Evolutionary conservation across 1,284 basidiomycete genomes (phyloP).

Genomic region (Erythrobasidium hasegawianum): DNA sequence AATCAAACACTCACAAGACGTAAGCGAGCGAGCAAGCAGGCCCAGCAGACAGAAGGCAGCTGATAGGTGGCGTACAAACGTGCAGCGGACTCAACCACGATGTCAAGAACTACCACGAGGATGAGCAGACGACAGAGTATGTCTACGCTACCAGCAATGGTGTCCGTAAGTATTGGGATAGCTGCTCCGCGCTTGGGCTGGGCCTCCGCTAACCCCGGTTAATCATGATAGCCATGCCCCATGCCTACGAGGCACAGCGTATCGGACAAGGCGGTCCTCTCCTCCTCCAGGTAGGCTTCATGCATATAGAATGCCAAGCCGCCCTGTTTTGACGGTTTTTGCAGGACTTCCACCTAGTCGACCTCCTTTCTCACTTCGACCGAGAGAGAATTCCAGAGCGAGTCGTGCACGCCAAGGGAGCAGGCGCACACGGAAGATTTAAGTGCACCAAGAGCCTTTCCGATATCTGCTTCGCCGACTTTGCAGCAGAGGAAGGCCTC

Average conservation of each 20-base stretch:
- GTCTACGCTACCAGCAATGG: slow-evolving; percentile 34
- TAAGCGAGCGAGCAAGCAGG: neutral
- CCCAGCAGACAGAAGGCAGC: neutral
- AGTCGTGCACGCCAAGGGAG: slow-evolving; percentile 81
- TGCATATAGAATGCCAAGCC: slow-evolving; percentile 66
- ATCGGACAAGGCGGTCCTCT: slow-evolving; percentile 72
- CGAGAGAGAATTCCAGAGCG: slow-evolving; percentile 94
- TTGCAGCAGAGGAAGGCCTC: slow-evolving; percentile 69
- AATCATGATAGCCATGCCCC: slow-evolving; percentile 40
- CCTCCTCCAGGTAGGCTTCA: slow-evolving; percentile 83
- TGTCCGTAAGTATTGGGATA: slow-evolving; percentile 27
- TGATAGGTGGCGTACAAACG: neutral
- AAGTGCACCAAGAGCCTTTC: slow-evolving; percentile 72
- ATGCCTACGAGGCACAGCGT: slow-evolving; percentile 71
- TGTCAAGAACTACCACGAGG: slow-evolving; percentile 30
- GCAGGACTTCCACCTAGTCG: slow-evolving; percentile 53
- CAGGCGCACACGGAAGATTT: slow-evolving; percentile 88
- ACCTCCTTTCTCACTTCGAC: slow-evolving; percentile 84
- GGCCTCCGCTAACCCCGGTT: slow-evolving; percentile 1
- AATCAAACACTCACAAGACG: neutral
- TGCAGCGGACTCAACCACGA: slow-evolving; percentile 31
- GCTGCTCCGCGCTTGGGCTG: neutral
- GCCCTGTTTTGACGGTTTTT: neutral
- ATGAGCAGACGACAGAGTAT: slow-evolving; percentile 18
- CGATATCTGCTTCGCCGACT: slow-evolving; percentile 69